Conservation (phyloP, 192 early-diverging fungal genomes). For the Coemansia sp. region DNA sequence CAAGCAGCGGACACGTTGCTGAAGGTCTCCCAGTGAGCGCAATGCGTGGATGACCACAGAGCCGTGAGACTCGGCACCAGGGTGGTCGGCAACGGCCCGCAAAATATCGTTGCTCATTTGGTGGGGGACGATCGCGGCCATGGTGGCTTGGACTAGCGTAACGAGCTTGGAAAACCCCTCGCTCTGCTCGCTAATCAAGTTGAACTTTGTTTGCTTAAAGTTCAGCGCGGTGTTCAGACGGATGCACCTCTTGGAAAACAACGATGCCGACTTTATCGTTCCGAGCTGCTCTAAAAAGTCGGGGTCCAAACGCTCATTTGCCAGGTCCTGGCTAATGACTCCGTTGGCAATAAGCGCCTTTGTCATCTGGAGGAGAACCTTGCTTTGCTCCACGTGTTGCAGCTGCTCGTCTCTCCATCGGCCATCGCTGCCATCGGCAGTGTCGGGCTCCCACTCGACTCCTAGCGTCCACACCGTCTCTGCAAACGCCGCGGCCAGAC, state of each 20-base stretch:
- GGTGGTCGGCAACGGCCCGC: not conserved
- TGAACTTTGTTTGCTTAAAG: slow-evolving; percentile 54
- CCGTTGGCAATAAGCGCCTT: slow-evolving; percentile 16
- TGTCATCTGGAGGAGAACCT: slow-evolving; percentile 15
- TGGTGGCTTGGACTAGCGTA: slow-evolving; percentile 36
- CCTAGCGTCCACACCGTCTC: slow-evolving; percentile 42
- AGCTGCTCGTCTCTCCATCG: slow-evolving; percentile 33
- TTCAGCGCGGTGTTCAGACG: slow-evolving; percentile 46
- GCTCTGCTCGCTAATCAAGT: slow-evolving; percentile 45
- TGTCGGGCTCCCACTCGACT: slow-evolving; percentile 46
- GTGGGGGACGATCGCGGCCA: slow-evolving; percentile 22
- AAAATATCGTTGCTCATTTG: slow-evolving; percentile 23
- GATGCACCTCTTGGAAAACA: slow-evolving; percentile 35
- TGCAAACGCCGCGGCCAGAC: slow-evolving; percentile 24
- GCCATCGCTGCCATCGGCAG: slow-evolving; percentile 6
- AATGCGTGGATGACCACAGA: slow-evolving; percentile 20
- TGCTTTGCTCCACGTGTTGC: slow-evolving; percentile 21
- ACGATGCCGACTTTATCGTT: slow-evolving; percentile 22
- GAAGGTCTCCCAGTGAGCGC: slow-evolving; percentile 21
- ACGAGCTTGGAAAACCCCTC: slow-evolving; percentile 51
- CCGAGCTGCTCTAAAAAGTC: slow-evolving; percentile 38
- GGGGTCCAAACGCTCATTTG: slow-evolving; percentile 41
- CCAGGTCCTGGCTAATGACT: slow-evolving; percentile 27
- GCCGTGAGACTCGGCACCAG: not conserved
- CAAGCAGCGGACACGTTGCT: slow-evolving; percentile 14